phyloP scores from a whole-genome alignment of 2,329 filamentous ascomycete species.

The Fusarium fracticaudum region DNA sequence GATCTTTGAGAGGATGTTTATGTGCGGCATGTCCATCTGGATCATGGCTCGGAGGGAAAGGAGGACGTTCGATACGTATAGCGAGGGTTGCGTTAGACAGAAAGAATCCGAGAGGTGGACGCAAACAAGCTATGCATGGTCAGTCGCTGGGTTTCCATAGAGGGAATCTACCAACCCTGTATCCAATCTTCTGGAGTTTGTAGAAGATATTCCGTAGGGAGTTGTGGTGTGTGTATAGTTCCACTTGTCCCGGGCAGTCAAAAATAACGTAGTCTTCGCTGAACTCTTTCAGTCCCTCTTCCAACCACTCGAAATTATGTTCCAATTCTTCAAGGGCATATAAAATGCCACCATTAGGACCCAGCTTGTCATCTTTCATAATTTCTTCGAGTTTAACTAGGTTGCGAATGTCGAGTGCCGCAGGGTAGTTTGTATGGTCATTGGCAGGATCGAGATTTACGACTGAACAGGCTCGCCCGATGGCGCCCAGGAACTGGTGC shows the following conservation, averaged over 20 bases:
- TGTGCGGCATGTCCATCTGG: conserved; percentile 94
- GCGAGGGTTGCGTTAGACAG: conserved; percentile 88
- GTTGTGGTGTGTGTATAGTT: conserved; percentile 95
- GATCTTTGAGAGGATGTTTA: conserved; percentile 98
- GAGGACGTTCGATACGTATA: conserved; percentile 94
- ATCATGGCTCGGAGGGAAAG: conserved; percentile 96
- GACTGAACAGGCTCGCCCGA: conserved; percentile 92
- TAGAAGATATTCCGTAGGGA: conserved; percentile 93
- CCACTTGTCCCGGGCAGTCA: conserved; percentile 96
- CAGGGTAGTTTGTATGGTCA: conserved; percentile 88
- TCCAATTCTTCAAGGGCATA: conserved; percentile 97
- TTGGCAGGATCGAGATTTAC: conserved; percentile 98
- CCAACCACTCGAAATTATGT: conserved; percentile 92
- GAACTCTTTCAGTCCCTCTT: conserved; percentile 79
- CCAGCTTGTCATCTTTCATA: conserved; percentile 89
- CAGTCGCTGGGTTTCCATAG: conserved; percentile 6
- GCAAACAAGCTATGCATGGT: conserved; percentile 77
- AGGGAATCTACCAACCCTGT: conserved; percentile 73
- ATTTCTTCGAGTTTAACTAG: conserved; percentile 92
- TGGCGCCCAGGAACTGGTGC: conserved; percentile 97
- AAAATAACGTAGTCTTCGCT: conserved; percentile 94
- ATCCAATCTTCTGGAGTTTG: conserved; percentile 87
- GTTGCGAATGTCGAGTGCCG: conserved; percentile 88
- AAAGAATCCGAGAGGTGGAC: conserved; percentile 95
- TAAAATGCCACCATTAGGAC: conserved; percentile 90